Conservation (phyloP, 1,284 basidiomycete genomes). For the Sporisorium sorghi region DNA sequence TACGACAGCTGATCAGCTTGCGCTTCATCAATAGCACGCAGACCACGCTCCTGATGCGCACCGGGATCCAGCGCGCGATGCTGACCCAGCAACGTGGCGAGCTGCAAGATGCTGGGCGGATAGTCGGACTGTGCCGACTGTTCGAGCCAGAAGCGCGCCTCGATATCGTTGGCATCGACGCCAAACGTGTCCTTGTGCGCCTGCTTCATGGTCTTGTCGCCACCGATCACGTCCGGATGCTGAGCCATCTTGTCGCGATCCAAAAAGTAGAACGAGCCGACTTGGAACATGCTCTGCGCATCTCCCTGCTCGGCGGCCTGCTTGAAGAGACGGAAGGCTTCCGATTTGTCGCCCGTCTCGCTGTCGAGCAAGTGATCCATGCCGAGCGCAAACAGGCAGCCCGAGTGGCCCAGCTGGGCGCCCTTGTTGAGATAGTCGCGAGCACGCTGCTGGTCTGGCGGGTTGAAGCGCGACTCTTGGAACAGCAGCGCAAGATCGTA, state of each 20-base stretch:
- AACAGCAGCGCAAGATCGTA: constrained; percentile 56
- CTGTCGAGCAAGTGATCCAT: constrained; percentile 28
- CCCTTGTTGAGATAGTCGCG: constrained; percentile 45
- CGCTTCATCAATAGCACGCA: constrained; percentile 21
- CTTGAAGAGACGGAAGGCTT: constrained; percentile 50
- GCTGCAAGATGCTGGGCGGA: constrained; percentile 44
- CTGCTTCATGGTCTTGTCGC: constrained; percentile 45
- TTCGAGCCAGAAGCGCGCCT: constrained; percentile 58
- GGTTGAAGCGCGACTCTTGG: constrained; percentile 38
- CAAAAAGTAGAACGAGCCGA: constrained; percentile 57
- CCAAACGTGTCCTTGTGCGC: constrained; percentile 52
- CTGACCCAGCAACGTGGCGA: constrained; percentile 36
- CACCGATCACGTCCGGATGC: constrained; percentile 33
- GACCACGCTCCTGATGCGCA: constrained; percentile 11
- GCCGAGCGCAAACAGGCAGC: constrained; percentile 41
- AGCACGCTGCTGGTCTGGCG: constrained; percentile 37
- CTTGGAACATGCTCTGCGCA: constrained; percentile 60
- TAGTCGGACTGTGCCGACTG: constrained; percentile 41
- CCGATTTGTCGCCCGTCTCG: constrained; percentile 22
- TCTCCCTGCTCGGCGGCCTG: constrained; percentile 58
- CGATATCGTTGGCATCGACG: constrained; percentile 51
- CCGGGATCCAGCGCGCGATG: constrained; percentile 36
- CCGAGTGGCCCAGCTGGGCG: constrained; percentile 42
- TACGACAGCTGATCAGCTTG: constrained; percentile 48
- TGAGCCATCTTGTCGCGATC: constrained; percentile 43